Percentiles rank a stretch among this genome's conserved stretches.
phyloP scores from a whole-genome alignment of 768 basidiomycete species.

The Tubosaeta sp. region DNA sequence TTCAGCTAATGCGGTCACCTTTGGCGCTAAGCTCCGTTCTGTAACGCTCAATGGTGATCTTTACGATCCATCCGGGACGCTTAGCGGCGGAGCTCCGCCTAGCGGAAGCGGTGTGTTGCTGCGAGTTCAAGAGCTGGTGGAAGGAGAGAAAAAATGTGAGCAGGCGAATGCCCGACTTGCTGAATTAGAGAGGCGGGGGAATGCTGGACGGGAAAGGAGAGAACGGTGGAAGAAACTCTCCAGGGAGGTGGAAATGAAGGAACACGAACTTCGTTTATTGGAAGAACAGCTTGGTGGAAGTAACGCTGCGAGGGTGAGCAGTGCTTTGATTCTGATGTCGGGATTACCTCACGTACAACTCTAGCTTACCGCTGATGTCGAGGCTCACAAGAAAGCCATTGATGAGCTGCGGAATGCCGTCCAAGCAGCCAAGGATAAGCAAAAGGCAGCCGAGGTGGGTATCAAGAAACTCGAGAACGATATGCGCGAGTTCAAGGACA shows the following conservation, averaged over 20 bases:
- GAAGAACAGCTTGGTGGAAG: constrained; percentile 85
- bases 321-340: background rate
- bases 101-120: constrained; percentile 69
- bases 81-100: constrained; percentile 88
- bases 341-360: background rate
- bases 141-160: constrained; percentile 56
- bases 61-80: constrained; percentile 92
- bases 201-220: constrained; percentile 45
- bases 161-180: constrained; percentile 46
- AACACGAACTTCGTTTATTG: constrained; percentile 78
- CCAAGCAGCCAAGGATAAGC: constrained; percentile 68
- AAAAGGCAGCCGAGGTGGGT: constrained; percentile 71
- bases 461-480: constrained; percentile 88
- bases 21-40: constrained; percentile 65
- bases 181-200: constrained; percentile 53
- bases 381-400: constrained; percentile 62
- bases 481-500: constrained; percentile 98
- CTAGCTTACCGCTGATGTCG: constrained; percentile 82
- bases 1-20: constrained; percentile 85
- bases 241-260: constrained; percentile 81
- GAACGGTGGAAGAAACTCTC: constrained; percentile 57
- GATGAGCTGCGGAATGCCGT: constrained; percentile 52
- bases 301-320: constrained; percentile 79
- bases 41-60: constrained; percentile 95
- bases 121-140: constrained; percentile 77